Evolutionary conservation across 306 rosid species (phyloP), one percentile per base, ranked within the genome.

Genomic region (Prunus armeniaca): DNA sequence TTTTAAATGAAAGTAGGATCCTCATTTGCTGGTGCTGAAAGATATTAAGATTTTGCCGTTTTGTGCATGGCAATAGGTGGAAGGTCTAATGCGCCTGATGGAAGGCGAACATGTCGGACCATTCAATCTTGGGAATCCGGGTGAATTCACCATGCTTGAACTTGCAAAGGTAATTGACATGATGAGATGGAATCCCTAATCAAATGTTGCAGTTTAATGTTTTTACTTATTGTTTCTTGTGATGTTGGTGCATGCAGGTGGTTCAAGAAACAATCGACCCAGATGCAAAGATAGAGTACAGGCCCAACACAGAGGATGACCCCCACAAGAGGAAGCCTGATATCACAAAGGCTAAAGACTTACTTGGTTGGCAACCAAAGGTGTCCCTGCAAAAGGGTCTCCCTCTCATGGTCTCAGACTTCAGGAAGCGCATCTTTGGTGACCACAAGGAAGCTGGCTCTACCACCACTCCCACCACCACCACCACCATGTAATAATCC

Each of bases 21-120:
- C 10, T 34, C 11, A 6, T 11, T 13, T 62, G 58, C 34, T 61
- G 77, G 27, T 73, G 46, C 38, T 47, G 69, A 47, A 60, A 34
- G 18, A 10, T 47, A 24, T 9, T 69, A 27, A 69, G 18, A 24
- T 5, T 25, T 27, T 55, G 45, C 20, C 8, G 30, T 11, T 56
- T 69, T 73, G 67, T 73, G 77, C 55, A 71, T 46, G 2, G 60
- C 57, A 25, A 74, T 49, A 95, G 99, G 99, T 95, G 79, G 99
- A 95, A 85, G 99, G 99, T 83, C 83, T 95, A 75, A 95, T 95
- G 84, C 90, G 97, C 65, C 93, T 95, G 6, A 95, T 95, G 99
- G 99, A 92, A 87, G 99, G 99, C 65, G 97, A 95, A 84, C 97
- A 95, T 49, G 97, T 92, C 28, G 99, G 99, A 65, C 99, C 99